These are phyloP conservation scores for Tephrocybe sp. DNA, from an alignment of 768 basidiomycete species.

Conservation along the genomic window DNA sequence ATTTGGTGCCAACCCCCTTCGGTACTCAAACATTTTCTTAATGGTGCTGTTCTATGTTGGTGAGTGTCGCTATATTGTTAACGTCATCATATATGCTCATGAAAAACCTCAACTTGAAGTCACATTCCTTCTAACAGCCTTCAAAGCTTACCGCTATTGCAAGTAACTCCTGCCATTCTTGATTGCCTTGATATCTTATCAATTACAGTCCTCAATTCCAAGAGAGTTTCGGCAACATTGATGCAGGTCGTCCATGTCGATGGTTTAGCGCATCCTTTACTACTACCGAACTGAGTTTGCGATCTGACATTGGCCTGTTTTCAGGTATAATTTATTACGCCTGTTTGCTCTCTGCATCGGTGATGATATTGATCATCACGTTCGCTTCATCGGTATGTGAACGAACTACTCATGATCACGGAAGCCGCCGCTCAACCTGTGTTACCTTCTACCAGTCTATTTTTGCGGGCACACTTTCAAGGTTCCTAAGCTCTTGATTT, in stretches of 20 bases:
- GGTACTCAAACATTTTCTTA: neutral
- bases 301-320: neutral
- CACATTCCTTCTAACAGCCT: neutral
- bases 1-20: neutral
- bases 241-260: neutral
- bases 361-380: conserved; percentile 1
- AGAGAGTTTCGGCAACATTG: neutral
- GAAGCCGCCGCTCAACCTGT: neutral
- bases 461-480: conserved; percentile 3
- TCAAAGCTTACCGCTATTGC: neutral
- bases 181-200: neutral
- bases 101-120: neutral
- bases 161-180: neutral
- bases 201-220: neutral
- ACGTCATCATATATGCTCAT: neutral
- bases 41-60: conserved; percentile 1
- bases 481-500: neutral
- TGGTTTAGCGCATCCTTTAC: no score
- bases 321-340: conserved; percentile 1
- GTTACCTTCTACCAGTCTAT: neutral
- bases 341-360: neutral
- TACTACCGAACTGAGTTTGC: no score
- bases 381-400: conserved; percentile 1
- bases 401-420: neutral
- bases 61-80: neutral